A percentile compares a stretch with the other conserved stretches of the same genome.
These are phyloP conservation scores for Amanita molliuscula DNA, from an alignment of 768 basidiomycete genomes.

Conservation along the genomic window DNA sequence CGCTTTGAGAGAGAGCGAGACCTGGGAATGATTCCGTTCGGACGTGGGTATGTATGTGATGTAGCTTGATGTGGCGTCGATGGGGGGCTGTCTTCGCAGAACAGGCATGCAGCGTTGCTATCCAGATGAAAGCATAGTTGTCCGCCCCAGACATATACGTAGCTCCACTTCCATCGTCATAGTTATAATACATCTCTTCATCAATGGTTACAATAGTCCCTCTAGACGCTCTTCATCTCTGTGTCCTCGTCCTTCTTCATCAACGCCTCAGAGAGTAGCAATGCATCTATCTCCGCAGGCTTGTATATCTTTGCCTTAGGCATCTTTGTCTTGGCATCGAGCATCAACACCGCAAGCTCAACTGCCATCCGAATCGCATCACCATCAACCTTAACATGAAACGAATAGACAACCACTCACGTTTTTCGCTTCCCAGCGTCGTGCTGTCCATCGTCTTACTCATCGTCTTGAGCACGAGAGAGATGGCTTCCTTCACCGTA, in stretches of 20 bases:
- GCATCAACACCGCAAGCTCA: conserved; percentile 90
- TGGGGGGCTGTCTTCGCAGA: no score
- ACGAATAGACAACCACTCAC: conserved; percentile 35
- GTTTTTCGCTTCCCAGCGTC: conserved; percentile 90
- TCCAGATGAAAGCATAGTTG: no score
- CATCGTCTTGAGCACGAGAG: conserved; percentile 89
- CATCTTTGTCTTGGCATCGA: conserved; percentile 66
- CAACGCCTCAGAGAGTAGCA: conserved; percentile 69
- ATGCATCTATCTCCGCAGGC: conserved; percentile 78
- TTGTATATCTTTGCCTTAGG: conserved; percentile 89
- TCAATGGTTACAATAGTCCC: background rate
- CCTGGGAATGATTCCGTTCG: no score
- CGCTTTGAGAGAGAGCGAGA: no score
- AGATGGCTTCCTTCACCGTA: conserved; percentile 81
- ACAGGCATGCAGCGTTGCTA: no score
- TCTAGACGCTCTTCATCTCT: conserved; percentile 56
- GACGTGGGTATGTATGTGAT: no score
- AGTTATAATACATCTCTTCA: background rate
- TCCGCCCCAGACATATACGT: no score
- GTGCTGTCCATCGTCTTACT: conserved; percentile 99
- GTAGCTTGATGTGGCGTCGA: no score
- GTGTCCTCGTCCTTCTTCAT: conserved; percentile 82
- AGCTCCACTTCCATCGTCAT: no score
- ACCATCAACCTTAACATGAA: conserved; percentile 1
- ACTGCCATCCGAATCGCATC: conserved; percentile 40